A percentile compares a stretch with the other conserved stretches of the same genome.
These are phyloP conservation scores for Arthrinium phaeospermum DNA, from an alignment of 2,329 filamentous ascomycete genomes.

Conservation along the genomic window DNA sequence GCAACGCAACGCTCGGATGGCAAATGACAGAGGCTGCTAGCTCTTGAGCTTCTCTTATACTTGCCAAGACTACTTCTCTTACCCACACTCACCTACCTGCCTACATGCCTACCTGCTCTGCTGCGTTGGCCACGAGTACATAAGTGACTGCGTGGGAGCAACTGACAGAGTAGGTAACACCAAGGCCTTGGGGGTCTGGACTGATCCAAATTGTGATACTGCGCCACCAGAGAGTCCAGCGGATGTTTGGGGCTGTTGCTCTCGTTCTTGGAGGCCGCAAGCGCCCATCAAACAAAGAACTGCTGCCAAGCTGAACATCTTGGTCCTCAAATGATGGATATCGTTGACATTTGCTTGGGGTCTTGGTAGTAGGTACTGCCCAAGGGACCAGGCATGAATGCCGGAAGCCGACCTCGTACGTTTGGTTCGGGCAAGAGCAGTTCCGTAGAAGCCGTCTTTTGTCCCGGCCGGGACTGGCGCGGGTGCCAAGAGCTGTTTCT, in stretches of 20 bases:
- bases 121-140: neutral
- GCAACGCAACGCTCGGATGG: neutral
- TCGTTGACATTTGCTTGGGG: neutral
- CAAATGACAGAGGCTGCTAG: neutral
- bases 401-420: neutral
- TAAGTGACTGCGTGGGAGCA: neutral
- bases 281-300: neutral
- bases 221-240: neutral
- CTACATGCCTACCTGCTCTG: neutral
- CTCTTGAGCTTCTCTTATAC: neutral
- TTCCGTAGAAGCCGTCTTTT: constrained; percentile 5
- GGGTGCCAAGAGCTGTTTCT: neutral
- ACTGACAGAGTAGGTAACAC: neutral
- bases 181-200: neutral
- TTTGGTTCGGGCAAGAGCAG: constrained; percentile 7
- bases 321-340: neutral
- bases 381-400: neutral
- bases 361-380: neutral
- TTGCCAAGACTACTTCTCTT: neutral
- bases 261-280: neutral
- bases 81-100: neutral
- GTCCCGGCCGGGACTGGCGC: neutral
- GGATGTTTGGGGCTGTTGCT: neutral
- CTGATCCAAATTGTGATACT: neutral
- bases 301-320: neutral